Conservation (phyloP, 495 filamentous ascomycete genomes). For the Tuber magnatum region DNA sequence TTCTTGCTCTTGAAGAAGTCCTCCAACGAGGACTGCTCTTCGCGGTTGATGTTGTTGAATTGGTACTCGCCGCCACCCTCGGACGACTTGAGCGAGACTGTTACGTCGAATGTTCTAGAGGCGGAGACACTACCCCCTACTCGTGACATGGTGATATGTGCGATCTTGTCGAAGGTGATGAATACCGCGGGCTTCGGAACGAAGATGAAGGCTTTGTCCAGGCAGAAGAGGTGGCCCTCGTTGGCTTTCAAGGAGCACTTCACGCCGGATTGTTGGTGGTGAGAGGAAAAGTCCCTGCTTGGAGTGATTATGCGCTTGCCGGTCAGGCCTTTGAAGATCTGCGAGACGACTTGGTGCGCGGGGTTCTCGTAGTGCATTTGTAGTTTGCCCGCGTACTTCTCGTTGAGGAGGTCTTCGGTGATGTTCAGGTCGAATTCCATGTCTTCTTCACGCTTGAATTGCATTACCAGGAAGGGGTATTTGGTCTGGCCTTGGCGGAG, state of each 20-base stretch:
- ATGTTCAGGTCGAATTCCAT: slow-evolving; percentile 95
- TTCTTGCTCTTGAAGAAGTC: slow-evolving; percentile 91
- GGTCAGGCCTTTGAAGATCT: slow-evolving; percentile 86
- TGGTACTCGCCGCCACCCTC: slow-evolving; percentile 69
- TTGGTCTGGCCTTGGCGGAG: slow-evolving; percentile 95
- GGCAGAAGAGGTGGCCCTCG: slow-evolving; percentile 90
- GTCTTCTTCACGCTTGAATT: slow-evolving; percentile 96
- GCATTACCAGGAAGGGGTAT: slow-evolving; percentile 99
- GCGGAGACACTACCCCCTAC: slow-evolving; percentile 91
- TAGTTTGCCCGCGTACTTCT: slow-evolving; percentile 84
- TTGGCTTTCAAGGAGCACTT: slow-evolving; percentile 99
- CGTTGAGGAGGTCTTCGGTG: slow-evolving; percentile 74
- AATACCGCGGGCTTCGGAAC: slow-evolving; percentile 97
- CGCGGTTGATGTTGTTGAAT: slow-evolving; percentile 98
- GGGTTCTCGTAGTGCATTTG: slow-evolving; percentile 82
- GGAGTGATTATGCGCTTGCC: slow-evolving; percentile 91
- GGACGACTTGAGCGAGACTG: slow-evolving; percentile 70
- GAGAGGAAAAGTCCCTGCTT: slow-evolving; percentile 85
- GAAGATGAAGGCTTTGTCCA: slow-evolving; percentile 98
- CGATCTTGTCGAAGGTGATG: slow-evolving; percentile 83
- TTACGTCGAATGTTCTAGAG: slow-evolving; percentile 93
- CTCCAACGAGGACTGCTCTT: slow-evolving; percentile 92
- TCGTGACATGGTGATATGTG: slow-evolving; percentile 81
- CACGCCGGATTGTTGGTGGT: slow-evolving; percentile 88
- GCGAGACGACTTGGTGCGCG: slow-evolving; percentile 80